A percentile compares a stretch with the other conserved stretches of the same genome.
These are phyloP conservation scores for Cyberlindnera veronae DNA, from an alignment of 805 yeast species.

Conservation along the genomic window DNA sequence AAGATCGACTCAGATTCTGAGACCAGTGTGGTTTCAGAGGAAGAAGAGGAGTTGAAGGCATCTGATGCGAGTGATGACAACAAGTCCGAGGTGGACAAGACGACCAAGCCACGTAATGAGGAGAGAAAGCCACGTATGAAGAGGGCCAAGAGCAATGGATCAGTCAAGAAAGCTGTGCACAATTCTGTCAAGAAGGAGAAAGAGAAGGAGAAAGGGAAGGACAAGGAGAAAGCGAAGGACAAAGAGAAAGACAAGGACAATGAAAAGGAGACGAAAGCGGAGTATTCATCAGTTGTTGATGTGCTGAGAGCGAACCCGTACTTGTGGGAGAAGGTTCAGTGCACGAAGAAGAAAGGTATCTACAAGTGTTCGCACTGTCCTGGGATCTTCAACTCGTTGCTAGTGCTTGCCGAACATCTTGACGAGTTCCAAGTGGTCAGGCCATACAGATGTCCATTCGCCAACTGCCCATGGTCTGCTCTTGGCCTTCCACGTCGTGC, in stretches of 20 bases:
- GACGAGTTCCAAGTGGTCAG: slow-evolving; percentile 39
- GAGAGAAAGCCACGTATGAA: neutral
- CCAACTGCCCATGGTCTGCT: slow-evolving; percentile 45
- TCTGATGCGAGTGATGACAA: neutral
- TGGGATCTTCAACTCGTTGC: slow-evolving; percentile 34
- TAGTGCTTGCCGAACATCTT: slow-evolving; percentile 40
- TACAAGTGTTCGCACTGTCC: slow-evolving; percentile 48
- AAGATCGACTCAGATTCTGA: too few relatives aligned
- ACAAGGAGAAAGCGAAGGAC: too few relatives aligned
- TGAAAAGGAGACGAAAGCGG: neutral
- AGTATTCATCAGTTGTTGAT: slow-evolving; percentile 16
- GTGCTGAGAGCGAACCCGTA: slow-evolving; percentile 28
- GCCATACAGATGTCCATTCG: slow-evolving; percentile 42
- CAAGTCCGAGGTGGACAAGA: neutral
- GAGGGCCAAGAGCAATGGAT: neutral
- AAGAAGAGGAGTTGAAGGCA: too few relatives aligned
- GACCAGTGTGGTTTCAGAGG: too few relatives aligned
- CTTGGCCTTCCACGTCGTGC: slow-evolving; percentile 47
- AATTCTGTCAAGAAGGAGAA: neutral
- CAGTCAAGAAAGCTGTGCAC: too few relatives aligned
- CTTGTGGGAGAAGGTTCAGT: slow-evolving; percentile 28
- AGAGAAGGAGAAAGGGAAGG: neutral
- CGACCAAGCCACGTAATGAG: neutral
- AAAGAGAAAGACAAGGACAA: neutral
- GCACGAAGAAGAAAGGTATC: slow-evolving; percentile 39